Conservation (phyloP, 495 filamentous ascomycete genomes). For the Filosporella fistucella region DNA sequence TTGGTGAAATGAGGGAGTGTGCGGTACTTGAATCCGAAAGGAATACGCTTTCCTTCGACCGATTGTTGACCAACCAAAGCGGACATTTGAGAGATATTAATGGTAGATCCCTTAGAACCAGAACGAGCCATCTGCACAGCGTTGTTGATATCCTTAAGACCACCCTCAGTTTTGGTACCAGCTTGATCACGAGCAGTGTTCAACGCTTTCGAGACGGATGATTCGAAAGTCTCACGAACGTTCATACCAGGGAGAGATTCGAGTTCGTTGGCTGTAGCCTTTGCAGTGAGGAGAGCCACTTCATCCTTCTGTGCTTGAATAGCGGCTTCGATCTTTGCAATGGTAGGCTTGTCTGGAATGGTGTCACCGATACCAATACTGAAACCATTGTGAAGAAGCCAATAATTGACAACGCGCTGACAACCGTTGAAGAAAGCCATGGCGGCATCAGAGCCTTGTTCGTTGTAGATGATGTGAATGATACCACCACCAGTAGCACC, state of each 20-base stretch:
- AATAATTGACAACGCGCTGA: constrained; percentile 91
- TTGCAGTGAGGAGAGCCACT: constrained; percentile 65
- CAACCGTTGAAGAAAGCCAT: constrained; percentile 94
- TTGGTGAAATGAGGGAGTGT: constrained; percentile 98
- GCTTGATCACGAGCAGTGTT: constrained; percentile 96
- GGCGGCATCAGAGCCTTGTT: constrained; percentile 76
- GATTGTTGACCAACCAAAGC: constrained; percentile 96
- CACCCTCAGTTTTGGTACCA: constrained; percentile 84
- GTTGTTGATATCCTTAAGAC: constrained; percentile 92
- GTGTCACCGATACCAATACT: constrained; percentile 99
- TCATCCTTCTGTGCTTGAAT: constrained; percentile 76
- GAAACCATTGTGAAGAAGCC: constrained; percentile 96
- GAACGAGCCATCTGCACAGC: constrained; percentile 92
- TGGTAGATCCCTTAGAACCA: constrained; percentile 95
- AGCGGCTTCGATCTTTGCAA: constrained; percentile 73
- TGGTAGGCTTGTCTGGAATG: constrained; percentile 80
- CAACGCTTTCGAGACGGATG: constrained; percentile 85
- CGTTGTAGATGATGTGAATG: constrained; percentile 94
- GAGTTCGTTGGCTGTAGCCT: constrained; percentile 77
- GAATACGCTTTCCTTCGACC: constrained; percentile 97
- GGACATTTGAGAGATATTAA: constrained; percentile 99
- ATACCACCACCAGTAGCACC: constrained; percentile 84
- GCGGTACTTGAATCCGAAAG: constrained; percentile 98
- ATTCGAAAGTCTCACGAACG: constrained; percentile 95
- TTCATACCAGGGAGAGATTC: constrained; percentile 96